Evolutionary conservation across 2,329 filamentous ascomycete genomes (phyloP).

Genomic region (Aspergillus clavatus): DNA sequence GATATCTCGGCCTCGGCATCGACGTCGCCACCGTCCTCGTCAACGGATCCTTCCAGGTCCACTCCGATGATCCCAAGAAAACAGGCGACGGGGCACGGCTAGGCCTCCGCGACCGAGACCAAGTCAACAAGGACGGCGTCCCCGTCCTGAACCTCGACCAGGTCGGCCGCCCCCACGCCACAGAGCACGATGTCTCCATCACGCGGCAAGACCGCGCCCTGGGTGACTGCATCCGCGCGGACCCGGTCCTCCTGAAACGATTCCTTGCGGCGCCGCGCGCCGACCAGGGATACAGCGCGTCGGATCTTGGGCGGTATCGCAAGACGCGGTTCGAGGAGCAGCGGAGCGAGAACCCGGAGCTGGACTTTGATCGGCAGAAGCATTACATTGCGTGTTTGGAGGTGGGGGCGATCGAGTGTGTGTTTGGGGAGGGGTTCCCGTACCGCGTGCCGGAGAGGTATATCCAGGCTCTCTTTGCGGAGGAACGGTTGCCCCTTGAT

Average conservation of each 20-base stretch:
- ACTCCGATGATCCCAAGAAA: conserved; percentile 9
- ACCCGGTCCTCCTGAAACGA: conserved; percentile 4
- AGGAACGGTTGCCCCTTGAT: conserved; percentile 14
- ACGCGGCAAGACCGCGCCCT: conserved; percentile 14
- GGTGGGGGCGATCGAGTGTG: conserved; percentile 6
- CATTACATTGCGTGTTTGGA: conserved; percentile 11
- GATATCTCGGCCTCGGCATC: conserved; percentile 8
- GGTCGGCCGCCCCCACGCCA: conserved; percentile 12
- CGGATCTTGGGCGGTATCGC: conserved; percentile 8
- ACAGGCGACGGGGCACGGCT: conserved; percentile 3
- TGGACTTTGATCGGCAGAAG: conserved; percentile 5
- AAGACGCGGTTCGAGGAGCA: conserved; percentile 9
- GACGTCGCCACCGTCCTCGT: conserved; percentile 5
- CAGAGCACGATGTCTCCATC: conserved; percentile 16
- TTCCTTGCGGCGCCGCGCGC: not conserved
- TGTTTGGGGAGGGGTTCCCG: conserved; percentile 9
- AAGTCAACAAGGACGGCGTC: conserved; percentile 6
- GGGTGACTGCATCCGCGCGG: conserved; percentile 9
- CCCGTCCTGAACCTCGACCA: conserved; percentile 13
- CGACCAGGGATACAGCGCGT: not conserved
- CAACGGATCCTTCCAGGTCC: conserved; percentile 9
- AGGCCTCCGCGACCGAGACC: conserved; percentile 11
- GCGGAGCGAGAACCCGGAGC: conserved; percentile 2
- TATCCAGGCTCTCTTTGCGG: conserved; percentile 11
- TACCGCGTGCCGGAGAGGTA: conserved; percentile 11